These are phyloP conservation scores for Beauveria asiatica DNA, from an alignment of 2,329 filamentous ascomycete genomes.

Conservation along the genomic window DNA sequence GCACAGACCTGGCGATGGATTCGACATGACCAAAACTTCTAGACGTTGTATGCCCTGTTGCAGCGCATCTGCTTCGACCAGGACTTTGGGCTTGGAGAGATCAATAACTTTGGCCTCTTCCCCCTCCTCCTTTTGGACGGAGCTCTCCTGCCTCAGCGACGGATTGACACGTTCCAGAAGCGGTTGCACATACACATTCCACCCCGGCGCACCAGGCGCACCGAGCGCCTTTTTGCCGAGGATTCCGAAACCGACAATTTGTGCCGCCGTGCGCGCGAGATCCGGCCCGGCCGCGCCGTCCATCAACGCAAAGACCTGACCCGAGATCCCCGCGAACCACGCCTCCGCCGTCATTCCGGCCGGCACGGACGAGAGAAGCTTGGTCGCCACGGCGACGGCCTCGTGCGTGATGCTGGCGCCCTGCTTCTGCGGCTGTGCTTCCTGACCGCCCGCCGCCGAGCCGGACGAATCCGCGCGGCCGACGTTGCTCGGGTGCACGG, in stretches of 20 bases:
- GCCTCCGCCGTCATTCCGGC: constrained; percentile 40
- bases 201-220: constrained; percentile 53
- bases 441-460: constrained; percentile 28
- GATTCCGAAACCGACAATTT: constrained; percentile 47
- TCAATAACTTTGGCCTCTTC: constrained; percentile 34
- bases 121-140: constrained; percentile 15
- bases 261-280: constrained; percentile 27
- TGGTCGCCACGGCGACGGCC: constrained; percentile 54
- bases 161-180: constrained; percentile 45
- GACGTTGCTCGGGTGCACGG: constrained; percentile 51
- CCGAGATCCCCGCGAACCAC: constrained; percentile 54
- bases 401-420: constrained; percentile 61
- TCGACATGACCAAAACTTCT: constrained; percentile 48
- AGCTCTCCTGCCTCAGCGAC: constrained; percentile 18
- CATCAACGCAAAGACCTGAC: constrained; percentile 52
- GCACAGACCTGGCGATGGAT: constrained; percentile 58
- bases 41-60: constrained; percentile 45
- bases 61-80: constrained; percentile 42
- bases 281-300: constrained; percentile 40
- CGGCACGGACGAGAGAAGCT: constrained; percentile 53
- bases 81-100: constrained; percentile 30
- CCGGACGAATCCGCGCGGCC: constrained; percentile 31
- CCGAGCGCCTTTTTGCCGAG: constrained; percentile 55
- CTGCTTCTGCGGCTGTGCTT: constrained; percentile 41
- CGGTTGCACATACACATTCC: constrained; percentile 53